Conservation (phyloP, 441 rosid species). For the Codiaeum variegatum region DNA sequence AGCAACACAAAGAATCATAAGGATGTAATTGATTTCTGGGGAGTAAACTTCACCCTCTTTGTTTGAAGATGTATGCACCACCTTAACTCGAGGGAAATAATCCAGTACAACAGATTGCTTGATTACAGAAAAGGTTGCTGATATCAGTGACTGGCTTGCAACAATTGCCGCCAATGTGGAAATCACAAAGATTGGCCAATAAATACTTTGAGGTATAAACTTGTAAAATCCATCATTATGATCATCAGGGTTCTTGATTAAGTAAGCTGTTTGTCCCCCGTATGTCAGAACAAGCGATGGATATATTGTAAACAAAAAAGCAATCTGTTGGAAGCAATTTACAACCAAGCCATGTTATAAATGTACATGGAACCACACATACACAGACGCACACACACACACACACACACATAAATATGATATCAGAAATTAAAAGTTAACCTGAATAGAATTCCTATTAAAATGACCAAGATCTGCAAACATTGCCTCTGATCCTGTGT, state of each 20-base stretch:
- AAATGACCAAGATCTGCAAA: slow-evolving; percentile 81
- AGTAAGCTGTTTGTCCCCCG: slow-evolving; percentile 69
- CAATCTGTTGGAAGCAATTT: slow-evolving; percentile 39
- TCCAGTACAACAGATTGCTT: slow-evolving; percentile 72
- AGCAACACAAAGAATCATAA: slow-evolving; percentile 60
- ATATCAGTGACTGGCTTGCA: slow-evolving; percentile 69
- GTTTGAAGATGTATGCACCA: slow-evolving; percentile 55
- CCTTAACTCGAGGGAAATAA: slow-evolving; percentile 67
- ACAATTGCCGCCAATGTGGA: slow-evolving; percentile 57
- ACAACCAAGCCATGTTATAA: slow-evolving; percentile 11
- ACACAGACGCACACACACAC: slow-evolving; percentile 7
- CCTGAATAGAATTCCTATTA: slow-evolving; percentile 60
- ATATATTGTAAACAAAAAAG: slow-evolving; percentile 54
- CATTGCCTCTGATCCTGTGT: slow-evolving; percentile 61
- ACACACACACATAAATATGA: slow-evolving; percentile 1
- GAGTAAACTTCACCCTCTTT: slow-evolving; percentile 75
- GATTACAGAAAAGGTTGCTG: slow-evolving; percentile 68
- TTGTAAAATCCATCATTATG: slow-evolving; percentile 63
- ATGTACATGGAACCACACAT: background rate
- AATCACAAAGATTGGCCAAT: slow-evolving; percentile 63
- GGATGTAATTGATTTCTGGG: slow-evolving; percentile 65
- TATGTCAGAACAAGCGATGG: slow-evolving; percentile 65
- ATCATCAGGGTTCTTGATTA: slow-evolving; percentile 55
- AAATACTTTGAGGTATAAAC: slow-evolving; percentile 45
- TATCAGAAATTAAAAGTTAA: slow-evolving; percentile 3